Base-by-base conservation (phyloP, 306 rosid species). In the Gillenia trifoliata region DNA sequence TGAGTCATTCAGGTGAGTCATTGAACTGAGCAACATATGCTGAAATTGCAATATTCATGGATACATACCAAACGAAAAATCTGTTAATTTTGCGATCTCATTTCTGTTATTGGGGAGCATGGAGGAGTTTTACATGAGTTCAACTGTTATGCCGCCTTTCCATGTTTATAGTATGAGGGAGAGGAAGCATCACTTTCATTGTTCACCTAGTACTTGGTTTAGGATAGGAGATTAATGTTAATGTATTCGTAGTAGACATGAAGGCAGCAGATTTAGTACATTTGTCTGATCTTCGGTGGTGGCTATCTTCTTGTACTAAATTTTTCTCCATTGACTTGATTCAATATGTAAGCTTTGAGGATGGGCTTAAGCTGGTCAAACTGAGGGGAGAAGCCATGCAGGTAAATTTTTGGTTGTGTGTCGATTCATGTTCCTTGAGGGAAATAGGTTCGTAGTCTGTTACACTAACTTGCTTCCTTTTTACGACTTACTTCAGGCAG, bases 331-430 rank as follows among this genome's bases (percentile, higher is more conserved):
- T 79, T 55, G 69, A 25, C 66, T 82, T 75, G 67, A 64, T 80
- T 88, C 80, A 45, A 77, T 67, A 64, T 78, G 71, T 65, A 50
- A 94, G 99, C 88, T 95, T 95, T 68, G 99, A 95, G 89, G 99
- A 95, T 85, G 99, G 99, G 63, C 97, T 95, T 72, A 90, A 86
- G 83, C 85, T 95, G 83, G 99, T 95, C 81, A 95, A 95, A 88
- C 82, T 95, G 82, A 82, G 97, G 75, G 99, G 99, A 80, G 99
- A 90, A 82, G 98, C 97, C 64, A 95, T 95, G 99, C 99, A 95
- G 99, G 99, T 90, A 87, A 71, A 3, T 76, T 65, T 36, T 55
- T 52, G 36, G 73, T 68, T 75, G 83, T 34, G 54, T 30, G 72
- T 25, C 60, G 60, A 5, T 55, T 62, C 66, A 26, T 62, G 56